A percentile compares a stretch with the other conserved stretches of the same genome.
phyloP scores from a whole-genome alignment of 2,329 filamentous ascomycete genomes.

The Periconia sp. region DNA sequence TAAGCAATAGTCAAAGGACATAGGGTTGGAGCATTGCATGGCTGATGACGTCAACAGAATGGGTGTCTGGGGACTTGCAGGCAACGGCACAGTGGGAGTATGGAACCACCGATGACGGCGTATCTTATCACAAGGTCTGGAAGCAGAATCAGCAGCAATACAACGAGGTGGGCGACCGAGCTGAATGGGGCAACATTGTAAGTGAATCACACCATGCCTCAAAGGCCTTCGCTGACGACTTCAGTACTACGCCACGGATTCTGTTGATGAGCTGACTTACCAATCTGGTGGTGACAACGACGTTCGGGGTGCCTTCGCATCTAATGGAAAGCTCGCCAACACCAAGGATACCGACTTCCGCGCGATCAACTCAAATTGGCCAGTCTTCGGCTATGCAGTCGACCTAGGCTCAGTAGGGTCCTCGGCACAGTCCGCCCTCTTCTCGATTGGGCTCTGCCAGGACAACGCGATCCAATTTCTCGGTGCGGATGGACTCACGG shows the following conservation, averaged over 20 bases:
- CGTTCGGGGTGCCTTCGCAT: constrained; percentile 56
- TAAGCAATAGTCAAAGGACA: constrained; percentile 42
- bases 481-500: constrained; percentile 46
- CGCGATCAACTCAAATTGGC: constrained; percentile 56
- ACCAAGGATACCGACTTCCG: constrained; percentile 58
- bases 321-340: constrained; percentile 52
- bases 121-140: constrained; percentile 67
- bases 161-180: constrained; percentile 55
- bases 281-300: constrained; percentile 54
- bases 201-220: background rate
- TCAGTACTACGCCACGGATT: constrained; percentile 57
- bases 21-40: constrained; percentile 2
- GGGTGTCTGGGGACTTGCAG: constrained; percentile 67
- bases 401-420: constrained; percentile 55
- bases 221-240: constrained; percentile 6
- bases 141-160: constrained; percentile 56
- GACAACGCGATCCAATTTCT: constrained; percentile 58
- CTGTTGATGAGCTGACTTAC: constrained; percentile 48
- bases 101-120: constrained; percentile 37
- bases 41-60: constrained; percentile 60
- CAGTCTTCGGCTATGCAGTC: constrained; percentile 60
- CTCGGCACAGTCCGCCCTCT: constrained; percentile 49
- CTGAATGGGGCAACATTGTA: constrained; percentile 59
- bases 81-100: constrained; percentile 69
- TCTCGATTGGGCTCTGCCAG: constrained; percentile 59